A percentile compares a stretch with the other conserved stretches of the same genome.
Evolutionary conservation across 495 filamentous ascomycete genomes (phyloP).

Genomic region (Penicillium steckii): DNA sequence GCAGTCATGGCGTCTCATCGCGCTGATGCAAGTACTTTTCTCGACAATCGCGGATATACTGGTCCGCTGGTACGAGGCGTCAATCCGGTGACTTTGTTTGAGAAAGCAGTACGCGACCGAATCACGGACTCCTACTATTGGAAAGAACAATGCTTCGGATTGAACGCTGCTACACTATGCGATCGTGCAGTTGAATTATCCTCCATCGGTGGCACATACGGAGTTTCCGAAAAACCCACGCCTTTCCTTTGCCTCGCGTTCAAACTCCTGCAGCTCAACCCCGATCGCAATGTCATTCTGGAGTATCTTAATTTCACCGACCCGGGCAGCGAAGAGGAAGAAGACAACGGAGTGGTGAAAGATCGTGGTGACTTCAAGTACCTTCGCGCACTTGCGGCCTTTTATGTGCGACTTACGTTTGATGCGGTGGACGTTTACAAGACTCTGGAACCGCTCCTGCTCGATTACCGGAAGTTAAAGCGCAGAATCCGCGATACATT

Average conservation of each 20-base stretch:
- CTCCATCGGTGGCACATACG: conserved; percentile 82
- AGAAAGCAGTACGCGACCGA: conserved; percentile 89
- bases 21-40: conserved; percentile 71
- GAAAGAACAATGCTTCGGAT: conserved; percentile 96
- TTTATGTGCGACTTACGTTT: conserved; percentile 91
- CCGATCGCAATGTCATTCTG: conserved; percentile 71
- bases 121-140: conserved; percentile 95
- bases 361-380: conserved; percentile 83
- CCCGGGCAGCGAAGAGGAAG: conserved; percentile 36
- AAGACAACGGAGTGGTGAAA: conserved; percentile 30
- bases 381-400: conserved; percentile 79
- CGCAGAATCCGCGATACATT: conserved; percentile 68
- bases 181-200: conserved; percentile 86
- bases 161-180: conserved; percentile 87
- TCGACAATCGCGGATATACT: conserved; percentile 75
- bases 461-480: conserved; percentile 81
- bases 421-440: conserved; percentile 76
- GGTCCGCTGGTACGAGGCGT: conserved; percentile 70
- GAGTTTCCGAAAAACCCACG: conserved; percentile 74
- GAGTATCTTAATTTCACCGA: conserved; percentile 70
- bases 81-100: conserved; percentile 86
- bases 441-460: conserved; percentile 77
- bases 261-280: conserved; percentile 88
- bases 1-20: conserved; percentile 51
- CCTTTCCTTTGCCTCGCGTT: conserved; percentile 95